Evolutionary conservation across 2,329 filamentous ascomycete genomes (phyloP), one percentile per base, ranked within the genome.

Genomic region (Pseudocercospora cruenta): DNA sequence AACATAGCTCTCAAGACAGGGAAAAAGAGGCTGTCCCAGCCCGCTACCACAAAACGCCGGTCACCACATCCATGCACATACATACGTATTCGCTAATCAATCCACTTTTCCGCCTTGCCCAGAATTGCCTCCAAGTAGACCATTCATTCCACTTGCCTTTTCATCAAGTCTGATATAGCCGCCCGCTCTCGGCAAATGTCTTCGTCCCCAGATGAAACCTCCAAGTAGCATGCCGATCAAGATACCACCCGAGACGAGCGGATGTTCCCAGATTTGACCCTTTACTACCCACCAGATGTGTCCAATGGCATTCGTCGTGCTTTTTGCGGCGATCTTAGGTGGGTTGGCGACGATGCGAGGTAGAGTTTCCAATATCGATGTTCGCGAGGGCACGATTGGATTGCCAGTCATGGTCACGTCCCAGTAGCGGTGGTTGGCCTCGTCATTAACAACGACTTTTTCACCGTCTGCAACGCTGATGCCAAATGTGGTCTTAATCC

Each of bases 351-450:
- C 87, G 67, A 93, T 85, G 76, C 91, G 91, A 73, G 87, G 86
- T 62, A 94, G 83, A 14, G 93, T 96, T 80, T 97, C 94, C 68
- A 97, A 87, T 76, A 97, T 97, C 3, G 91, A 93, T 3, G 93
- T 94, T 69, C 95, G 90, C 26, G 91, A 95, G 62, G 94, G 90
- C 72, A 94, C 89, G 76, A 99, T 98, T 69, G 90, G 87, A 79
- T 95, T 94, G 71, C 94, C 94, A 2, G 92, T 95, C 67, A 91
- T 90, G 55, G 94, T 97, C 33, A 86, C 88, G 77, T 99, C 95
- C 95, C 95, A 99, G 82, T 96, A 99, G 70, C 91, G 89, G 73
- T 92, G 93, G 81, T 92, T 93, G 79, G 96, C 93, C 83, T 98
- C 92, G 74, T 99, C 95, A 72, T 97, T 97, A 81, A 99, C 95